These are phyloP conservation scores for Arthrobotrys entomopaga DNA, from an alignment of 2,329 filamentous ascomycete genomes.

Conservation along the genomic window DNA sequence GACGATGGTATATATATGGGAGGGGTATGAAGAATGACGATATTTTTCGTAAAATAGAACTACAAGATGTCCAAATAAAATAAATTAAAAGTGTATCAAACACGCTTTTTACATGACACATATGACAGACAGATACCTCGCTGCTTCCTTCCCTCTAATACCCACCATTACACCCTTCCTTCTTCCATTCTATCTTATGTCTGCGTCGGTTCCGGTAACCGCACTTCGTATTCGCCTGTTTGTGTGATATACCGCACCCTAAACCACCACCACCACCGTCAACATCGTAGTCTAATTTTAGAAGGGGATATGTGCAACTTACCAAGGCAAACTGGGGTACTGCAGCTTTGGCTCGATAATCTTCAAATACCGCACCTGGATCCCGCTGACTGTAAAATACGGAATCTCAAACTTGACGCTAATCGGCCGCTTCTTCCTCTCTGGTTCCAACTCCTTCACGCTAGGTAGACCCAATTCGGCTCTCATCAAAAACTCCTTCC, in stretches of 20 bases:
- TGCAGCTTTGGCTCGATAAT: conserved; percentile 89
- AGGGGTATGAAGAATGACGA: neutral
- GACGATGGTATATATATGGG: too few relatives aligned
- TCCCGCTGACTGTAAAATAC: conserved; percentile 99
- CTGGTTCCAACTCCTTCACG: conserved; percentile 76
- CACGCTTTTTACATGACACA: conserved; percentile 34
- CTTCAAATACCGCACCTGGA: conserved; percentile 97
- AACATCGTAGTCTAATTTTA: too few relatives aligned
- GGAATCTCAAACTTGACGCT: conserved; percentile 99
- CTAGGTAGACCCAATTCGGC: conserved; percentile 93
- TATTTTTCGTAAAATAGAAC: neutral
- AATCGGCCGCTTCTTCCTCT: conserved; percentile 80
- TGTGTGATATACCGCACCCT: conserved; percentile 99
- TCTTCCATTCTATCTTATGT: conserved; percentile 64
- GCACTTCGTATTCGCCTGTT: conserved; percentile 65
- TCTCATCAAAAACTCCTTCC: conserved; percentile 98
- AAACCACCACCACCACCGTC: too few relatives aligned
- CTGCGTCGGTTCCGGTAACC: conserved; percentile 73
- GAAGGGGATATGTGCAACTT: conserved; percentile 61
- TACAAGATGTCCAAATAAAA: conserved; percentile 10
- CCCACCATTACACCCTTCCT: conserved; percentile 2
- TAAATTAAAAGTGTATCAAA: conserved; percentile 39
- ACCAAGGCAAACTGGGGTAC: conserved; percentile 67
- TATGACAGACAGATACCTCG: neutral
- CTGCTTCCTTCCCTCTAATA: too few relatives aligned